These are phyloP conservation scores for Moesziomyces sp. DNA, from an alignment of 1,284 basidiomycete genomes.

Conservation along the genomic window DNA sequence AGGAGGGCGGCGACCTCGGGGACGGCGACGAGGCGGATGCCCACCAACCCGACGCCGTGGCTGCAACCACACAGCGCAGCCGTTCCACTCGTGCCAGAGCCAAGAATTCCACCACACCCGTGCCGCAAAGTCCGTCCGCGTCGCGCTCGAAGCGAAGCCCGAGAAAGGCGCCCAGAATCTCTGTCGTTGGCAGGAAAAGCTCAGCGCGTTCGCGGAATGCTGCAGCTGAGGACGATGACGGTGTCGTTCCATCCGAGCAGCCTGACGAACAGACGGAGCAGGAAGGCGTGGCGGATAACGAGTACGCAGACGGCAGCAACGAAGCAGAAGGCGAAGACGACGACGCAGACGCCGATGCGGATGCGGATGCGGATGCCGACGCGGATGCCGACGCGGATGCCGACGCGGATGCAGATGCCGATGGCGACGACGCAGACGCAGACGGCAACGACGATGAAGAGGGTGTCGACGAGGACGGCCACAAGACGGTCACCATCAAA, in stretches of 20 bases:
- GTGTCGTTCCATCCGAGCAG: slow-evolving; percentile 5
- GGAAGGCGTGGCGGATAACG: slow-evolving; percentile 11
- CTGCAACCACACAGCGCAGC: slow-evolving; percentile 21
- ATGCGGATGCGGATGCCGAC: slow-evolving; percentile 10
- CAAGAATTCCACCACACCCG: slow-evolving; percentile 29
- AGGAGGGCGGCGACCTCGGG: slow-evolving; percentile 9
- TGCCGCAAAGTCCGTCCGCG: slow-evolving; percentile 20
- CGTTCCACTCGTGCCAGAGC: slow-evolving; percentile 19
- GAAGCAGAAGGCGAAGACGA: slow-evolving; percentile 12
- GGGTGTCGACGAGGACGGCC: slow-evolving; percentile 41
- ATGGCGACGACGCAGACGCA: slow-evolving; percentile 20
- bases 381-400: slow-evolving; percentile 10
- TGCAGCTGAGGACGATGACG: slow-evolving; percentile 24
- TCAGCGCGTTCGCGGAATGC: slow-evolving; percentile 7
- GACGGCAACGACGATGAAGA: slow-evolving; percentile 25
- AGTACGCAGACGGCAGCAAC: slow-evolving; percentile 10
- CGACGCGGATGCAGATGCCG: slow-evolving; percentile 15
- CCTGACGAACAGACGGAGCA: slow-evolving; percentile 11
- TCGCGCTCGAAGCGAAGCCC: slow-evolving; percentile 20
- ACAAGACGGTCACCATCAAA: slow-evolving; percentile 78
- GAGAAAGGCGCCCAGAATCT: slow-evolving; percentile 23
- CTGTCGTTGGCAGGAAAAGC: slow-evolving; percentile 17
- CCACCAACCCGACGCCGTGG: slow-evolving; percentile 4
- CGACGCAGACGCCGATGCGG: slow-evolving; percentile 10
- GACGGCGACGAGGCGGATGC: slow-evolving; percentile 9